Conservation (phyloP, 768 basidiomycete genomes). For the Mycena epipterygia region DNA sequence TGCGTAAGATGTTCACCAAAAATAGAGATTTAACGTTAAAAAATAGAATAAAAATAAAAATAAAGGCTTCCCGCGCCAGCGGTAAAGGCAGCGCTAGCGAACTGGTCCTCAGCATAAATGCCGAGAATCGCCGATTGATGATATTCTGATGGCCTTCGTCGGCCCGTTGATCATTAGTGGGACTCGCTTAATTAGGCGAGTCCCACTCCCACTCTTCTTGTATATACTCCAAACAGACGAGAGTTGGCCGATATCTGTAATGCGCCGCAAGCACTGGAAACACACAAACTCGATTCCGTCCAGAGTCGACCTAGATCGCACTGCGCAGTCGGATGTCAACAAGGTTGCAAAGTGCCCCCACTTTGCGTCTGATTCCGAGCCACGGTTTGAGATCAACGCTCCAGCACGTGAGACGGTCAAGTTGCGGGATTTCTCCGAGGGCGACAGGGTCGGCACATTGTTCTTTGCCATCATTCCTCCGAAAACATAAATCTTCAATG, state of each 20-base stretch:
- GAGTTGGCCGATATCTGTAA: constrained; percentile 19
- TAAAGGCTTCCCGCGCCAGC: too few species aligned
- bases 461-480: constrained; percentile 11
- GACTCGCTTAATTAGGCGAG: too few species aligned
- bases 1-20: too few species aligned
- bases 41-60: too few species aligned
- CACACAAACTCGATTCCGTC: constrained; percentile 14
- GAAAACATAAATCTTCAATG: constrained; percentile 21
- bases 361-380: constrained; percentile 18
- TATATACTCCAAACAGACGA: constrained; percentile 18
- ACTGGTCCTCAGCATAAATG: too few species aligned
- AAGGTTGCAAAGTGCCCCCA: constrained; percentile 19
- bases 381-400: constrained; percentile 18
- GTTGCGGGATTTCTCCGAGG: constrained; percentile 19
- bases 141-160: too few species aligned
- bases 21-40: too few species aligned
- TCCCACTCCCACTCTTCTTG: too few species aligned
- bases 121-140: too few species aligned
- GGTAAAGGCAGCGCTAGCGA: too few species aligned
- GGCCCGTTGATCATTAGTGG: too few species aligned
- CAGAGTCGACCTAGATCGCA: constrained; percentile 5
- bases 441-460: constrained; percentile 13
- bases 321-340: constrained; percentile 16
- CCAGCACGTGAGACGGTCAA: constrained; percentile 14
- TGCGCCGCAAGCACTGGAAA: constrained; percentile 20